Conservation (phyloP, 257 asterid genomes). For the Verbena officinalis region DNA sequence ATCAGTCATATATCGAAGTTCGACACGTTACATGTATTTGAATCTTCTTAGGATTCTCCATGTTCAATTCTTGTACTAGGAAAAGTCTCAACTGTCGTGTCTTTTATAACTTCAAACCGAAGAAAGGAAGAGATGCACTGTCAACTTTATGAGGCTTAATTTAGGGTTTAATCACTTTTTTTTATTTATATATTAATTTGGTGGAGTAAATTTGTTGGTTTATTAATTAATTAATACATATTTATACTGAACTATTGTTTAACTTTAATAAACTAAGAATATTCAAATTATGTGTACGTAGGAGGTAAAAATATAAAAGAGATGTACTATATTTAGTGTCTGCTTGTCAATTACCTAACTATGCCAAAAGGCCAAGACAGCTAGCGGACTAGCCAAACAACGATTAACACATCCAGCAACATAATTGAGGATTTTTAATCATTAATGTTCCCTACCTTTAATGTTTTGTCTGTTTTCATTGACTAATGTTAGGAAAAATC, state of each 20-base stretch:
- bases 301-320: too few species aligned
- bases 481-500: not conserved
- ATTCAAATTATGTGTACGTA: too few species aligned
- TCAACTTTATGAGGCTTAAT: not conserved
- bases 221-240: too few species aligned
- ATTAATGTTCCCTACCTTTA: not conserved
- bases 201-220: too few species aligned
- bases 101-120: slow-evolving; percentile 41
- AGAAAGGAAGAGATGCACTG: slow-evolving; percentile 42
- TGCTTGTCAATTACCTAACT: slow-evolving; percentile 21
- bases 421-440: too few species aligned
- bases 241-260: too few species aligned
- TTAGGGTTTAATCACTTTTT: too few species aligned
- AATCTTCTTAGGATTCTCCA: slow-evolving; percentile 17
- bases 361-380: not conserved
- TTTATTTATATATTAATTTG: too few species aligned
- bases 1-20: not conserved
- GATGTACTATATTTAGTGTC: not conserved
- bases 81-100: not conserved
- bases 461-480: not conserved
- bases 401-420: not conserved
- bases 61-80: slow-evolving; percentile 3
- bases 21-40: slow-evolving; percentile 6
- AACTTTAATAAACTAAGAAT: too few species aligned
- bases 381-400: slow-evolving; percentile 7